Conservation (phyloP, 805 yeast species). For the Zygoascus tannicola region DNA sequence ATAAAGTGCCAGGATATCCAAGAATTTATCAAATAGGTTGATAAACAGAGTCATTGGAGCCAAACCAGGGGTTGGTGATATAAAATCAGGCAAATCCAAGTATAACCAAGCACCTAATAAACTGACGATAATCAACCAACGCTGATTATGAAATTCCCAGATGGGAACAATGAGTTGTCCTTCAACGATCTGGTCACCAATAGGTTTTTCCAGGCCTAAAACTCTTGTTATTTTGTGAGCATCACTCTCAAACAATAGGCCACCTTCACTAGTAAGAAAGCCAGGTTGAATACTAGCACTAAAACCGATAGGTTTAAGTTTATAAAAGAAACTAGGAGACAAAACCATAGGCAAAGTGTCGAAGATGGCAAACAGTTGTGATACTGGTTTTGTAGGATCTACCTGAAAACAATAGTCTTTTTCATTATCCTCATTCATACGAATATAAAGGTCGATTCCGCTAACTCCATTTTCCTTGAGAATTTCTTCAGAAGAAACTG, state of each 20-base stretch:
- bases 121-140: constrained; percentile 22
- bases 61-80: constrained; percentile 88
- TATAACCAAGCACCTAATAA: constrained; percentile 62
- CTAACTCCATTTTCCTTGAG: background rate
- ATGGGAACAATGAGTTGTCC: constrained; percentile 78
- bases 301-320: constrained; percentile 55
- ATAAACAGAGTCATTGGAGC: constrained; percentile 59
- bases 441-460: constrained; percentile 43
- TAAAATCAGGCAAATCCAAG: constrained; percentile 82
- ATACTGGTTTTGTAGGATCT: constrained; percentile 25
- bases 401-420: constrained; percentile 85
- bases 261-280: constrained; percentile 73
- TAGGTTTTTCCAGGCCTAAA: constrained; percentile 28
- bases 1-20: constrained; percentile 28
- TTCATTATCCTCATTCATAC: constrained; percentile 77
- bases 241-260: constrained; percentile 55
- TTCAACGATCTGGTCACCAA: constrained; percentile 49
- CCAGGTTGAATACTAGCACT: constrained; percentile 63
- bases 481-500: background rate
- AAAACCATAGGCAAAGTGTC: constrained; percentile 59
- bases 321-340: constrained; percentile 71
- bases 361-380: constrained; percentile 39
- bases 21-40: constrained; percentile 22
- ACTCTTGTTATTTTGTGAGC: constrained; percentile 34
- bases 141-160: constrained; percentile 42